These are phyloP conservation scores for Exophiala sideris DNA, from an alignment of 2,329 filamentous ascomycete genomes.

Conservation along the genomic window DNA sequence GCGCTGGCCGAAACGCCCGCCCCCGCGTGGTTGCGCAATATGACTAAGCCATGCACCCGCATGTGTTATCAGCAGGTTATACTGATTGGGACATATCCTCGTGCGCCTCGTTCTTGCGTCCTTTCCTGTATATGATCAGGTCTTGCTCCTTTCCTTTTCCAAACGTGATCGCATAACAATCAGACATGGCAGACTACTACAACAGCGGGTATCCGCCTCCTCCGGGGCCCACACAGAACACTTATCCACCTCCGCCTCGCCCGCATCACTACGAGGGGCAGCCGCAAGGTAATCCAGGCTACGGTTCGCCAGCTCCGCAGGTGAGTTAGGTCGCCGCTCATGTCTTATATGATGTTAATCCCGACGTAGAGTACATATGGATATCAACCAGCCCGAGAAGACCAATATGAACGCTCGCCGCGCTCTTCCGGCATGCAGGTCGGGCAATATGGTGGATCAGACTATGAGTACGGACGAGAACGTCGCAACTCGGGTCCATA, in stretches of 20 bases:
- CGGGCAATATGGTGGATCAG: slow-evolving; percentile 18
- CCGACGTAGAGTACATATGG: slow-evolving; percentile 6
- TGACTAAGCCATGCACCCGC: slow-evolving; percentile 6
- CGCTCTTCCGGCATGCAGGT: slow-evolving; percentile 23
- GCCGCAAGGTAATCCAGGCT: slow-evolving; percentile 4
- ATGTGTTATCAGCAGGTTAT: too few relatives aligned
- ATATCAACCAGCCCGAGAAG: slow-evolving; percentile 25
- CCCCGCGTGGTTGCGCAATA: slow-evolving; percentile 7
- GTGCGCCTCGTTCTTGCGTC: not conserved
- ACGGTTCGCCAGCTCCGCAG: slow-evolving; percentile 13
- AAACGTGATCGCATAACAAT: not conserved
- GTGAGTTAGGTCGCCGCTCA: not conserved
- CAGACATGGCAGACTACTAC: slow-evolving; percentile 20
- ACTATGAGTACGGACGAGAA: slow-evolving; percentile 15
- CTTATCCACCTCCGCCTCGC: slow-evolving; percentile 15
- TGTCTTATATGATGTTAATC: not conserved
- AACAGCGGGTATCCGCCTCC: slow-evolving; percentile 19
- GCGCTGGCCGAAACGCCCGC: slow-evolving; percentile 1
- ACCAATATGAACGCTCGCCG: slow-evolving; percentile 22
- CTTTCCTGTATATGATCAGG: not conserved
- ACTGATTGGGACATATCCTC: not conserved
- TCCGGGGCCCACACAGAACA: slow-evolving; percentile 8
- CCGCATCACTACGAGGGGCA: slow-evolving; percentile 2
- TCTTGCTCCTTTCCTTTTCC: not conserved
- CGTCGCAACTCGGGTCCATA: slow-evolving; percentile 22